These are phyloP conservation scores for Cardamine chenopodiifolia DNA, from an alignment of 345 rosid genomes.

Conservation along the genomic window DNA sequence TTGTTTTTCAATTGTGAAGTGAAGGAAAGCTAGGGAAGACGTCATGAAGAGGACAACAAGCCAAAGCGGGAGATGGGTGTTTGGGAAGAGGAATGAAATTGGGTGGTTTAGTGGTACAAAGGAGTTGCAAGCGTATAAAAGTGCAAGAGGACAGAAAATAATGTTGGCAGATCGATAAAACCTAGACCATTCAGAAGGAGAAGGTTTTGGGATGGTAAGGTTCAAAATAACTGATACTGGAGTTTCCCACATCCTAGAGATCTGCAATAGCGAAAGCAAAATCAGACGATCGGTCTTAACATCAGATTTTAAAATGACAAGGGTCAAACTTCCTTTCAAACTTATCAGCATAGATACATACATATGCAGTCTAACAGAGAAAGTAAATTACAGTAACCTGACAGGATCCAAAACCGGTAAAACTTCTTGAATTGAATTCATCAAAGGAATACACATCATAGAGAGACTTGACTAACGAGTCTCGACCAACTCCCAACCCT, in stretches of 20 bases:
- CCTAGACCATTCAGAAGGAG: constrained; percentile 82
- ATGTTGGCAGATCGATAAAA: constrained; percentile 76
- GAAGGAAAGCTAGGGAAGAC: constrained; percentile 71
- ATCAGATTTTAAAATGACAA: background rate
- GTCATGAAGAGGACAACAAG: constrained; percentile 64
- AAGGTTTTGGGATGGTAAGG: constrained; percentile 80
- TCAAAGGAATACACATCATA: constrained; percentile 5
- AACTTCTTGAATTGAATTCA: background rate
- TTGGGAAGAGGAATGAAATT: constrained; percentile 72
- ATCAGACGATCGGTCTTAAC: background rate
- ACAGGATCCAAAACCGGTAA: background rate
- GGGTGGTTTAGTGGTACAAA: constrained; percentile 82
- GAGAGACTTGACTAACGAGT: constrained; percentile 6
- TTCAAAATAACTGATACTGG: constrained; percentile 68
- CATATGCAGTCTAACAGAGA: constrained; percentile 24
- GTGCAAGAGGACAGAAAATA: constrained; percentile 77
- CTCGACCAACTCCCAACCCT: background rate
- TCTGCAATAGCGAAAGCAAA: constrained; percentile 48
- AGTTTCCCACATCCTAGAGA: constrained; percentile 71
- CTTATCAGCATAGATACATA: constrained; percentile 3
- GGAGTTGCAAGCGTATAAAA: constrained; percentile 77
- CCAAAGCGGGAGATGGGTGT: constrained; percentile 82
- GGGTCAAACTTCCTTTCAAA: background rate
- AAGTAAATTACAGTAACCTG: constrained; percentile 5
- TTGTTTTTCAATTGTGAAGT: constrained; percentile 74